Conservation (phyloP, 352 stramenopile species). For the Hyaloperonospora brassicae region DNA sequence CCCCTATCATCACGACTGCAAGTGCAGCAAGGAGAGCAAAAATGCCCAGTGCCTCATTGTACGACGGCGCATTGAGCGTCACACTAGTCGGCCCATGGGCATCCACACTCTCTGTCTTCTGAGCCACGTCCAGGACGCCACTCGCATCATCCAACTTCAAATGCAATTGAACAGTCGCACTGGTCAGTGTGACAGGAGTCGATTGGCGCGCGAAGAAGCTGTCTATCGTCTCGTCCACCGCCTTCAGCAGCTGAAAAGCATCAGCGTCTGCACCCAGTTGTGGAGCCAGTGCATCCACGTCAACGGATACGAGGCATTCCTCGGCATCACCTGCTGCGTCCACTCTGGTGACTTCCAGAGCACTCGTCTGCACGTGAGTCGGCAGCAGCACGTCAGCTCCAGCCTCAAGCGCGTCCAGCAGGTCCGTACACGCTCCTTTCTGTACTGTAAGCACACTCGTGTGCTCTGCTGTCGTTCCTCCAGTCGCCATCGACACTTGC, state of each 20-base stretch:
- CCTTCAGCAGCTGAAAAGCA: slow-evolving; percentile 34
- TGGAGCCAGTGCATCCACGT: slow-evolving; percentile 14
- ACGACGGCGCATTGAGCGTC: slow-evolving; percentile 45
- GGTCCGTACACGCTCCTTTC: slow-evolving; percentile 21
- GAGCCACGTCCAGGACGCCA: slow-evolving; percentile 5
- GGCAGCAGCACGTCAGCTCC: slow-evolving; percentile 17
- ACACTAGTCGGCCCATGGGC: slow-evolving; percentile 3
- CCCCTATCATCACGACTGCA: slow-evolving; percentile 49
- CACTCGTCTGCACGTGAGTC: slow-evolving; percentile 16
- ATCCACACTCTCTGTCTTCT: slow-evolving; percentile 7
- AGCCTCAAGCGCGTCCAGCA: slow-evolving; percentile 17
- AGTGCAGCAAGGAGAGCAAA: slow-evolving; percentile 47
- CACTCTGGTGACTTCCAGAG: slow-evolving; percentile 21
- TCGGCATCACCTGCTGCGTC: slow-evolving; percentile 7
- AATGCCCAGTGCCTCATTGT: slow-evolving; percentile 50
- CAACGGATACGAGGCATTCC: slow-evolving; percentile 21
- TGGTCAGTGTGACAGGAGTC: slow-evolving; percentile 14
- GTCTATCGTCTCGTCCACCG: slow-evolving; percentile 35
- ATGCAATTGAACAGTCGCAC: slow-evolving; percentile 30
- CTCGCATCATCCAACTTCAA: slow-evolving; percentile 8
- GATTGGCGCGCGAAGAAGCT: slow-evolving; percentile 28
- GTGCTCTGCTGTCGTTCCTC: not conserved
- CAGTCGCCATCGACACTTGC: slow-evolving; percentile 16
- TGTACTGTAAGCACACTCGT: slow-evolving; percentile 27
- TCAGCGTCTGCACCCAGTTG: slow-evolving; percentile 11